Conservation (phyloP, 2,329 filamentous ascomycete genomes). For the Fusarium domesticum region DNA sequence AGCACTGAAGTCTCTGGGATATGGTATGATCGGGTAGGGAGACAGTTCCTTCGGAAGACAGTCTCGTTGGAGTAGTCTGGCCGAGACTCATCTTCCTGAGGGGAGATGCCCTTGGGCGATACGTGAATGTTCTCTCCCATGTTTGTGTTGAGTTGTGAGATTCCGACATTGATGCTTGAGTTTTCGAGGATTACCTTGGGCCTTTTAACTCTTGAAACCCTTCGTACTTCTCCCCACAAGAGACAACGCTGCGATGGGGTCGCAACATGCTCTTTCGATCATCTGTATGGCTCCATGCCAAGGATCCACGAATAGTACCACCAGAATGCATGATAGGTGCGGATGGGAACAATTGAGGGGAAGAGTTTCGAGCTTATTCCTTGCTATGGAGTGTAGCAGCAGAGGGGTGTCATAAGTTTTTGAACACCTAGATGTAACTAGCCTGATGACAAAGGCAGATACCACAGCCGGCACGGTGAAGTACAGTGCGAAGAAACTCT, state of each 20-base stretch:
- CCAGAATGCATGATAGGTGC: constrained; percentile 16
- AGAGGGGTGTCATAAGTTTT: too few relatives aligned
- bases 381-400: neutral
- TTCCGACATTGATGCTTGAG: neutral
- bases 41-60: constrained; percentile 51
- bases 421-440: too few relatives aligned
- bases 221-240: neutral
- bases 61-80: constrained; percentile 51
- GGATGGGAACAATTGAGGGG: neutral
- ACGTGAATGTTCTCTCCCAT: constrained; percentile 19
- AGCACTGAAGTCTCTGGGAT: constrained; percentile 48
- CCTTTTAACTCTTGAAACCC: neutral
- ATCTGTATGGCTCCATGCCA: neutral
- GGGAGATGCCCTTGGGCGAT: constrained; percentile 29
- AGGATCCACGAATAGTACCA: too few relatives aligned
- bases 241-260: neutral
- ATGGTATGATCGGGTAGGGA: constrained; percentile 51
- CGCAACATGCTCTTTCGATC: neutral
- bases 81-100: constrained; percentile 34
- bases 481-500: too few relatives aligned
- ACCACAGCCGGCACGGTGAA: too few relatives aligned
- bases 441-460: too few relatives aligned
- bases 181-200: neutral
- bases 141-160: constrained; percentile 1
- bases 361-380: neutral